Base-by-base conservation (phyloP, 805 yeast species). In the Barnettozyma botsteinii region DNA sequence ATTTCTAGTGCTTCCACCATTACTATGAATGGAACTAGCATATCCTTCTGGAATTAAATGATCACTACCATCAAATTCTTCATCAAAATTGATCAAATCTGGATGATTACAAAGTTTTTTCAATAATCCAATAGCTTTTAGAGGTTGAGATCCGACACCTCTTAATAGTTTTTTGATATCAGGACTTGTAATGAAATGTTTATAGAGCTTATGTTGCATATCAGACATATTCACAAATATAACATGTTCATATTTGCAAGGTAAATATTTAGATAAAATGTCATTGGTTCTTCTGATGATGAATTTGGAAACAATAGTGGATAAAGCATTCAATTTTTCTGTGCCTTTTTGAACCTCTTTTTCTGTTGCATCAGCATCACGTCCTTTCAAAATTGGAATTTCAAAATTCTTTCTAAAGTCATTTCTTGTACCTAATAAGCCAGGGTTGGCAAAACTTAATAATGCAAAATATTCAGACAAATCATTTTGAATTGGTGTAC, bases 401-500 rank as follows among this genome's bases (percentile, higher is more conserved):
- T 93, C 98, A 61, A 73, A 93, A 55, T 85, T 85, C 57, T 80
- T 85, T 43, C 94, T 70, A 59, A 93, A 93, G 43, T 91, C 95
- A 20, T 61, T 63, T 49, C 95, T 73, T 2, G 95, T 70, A 0
- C 98, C 98, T 33, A 93, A 65, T 28, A 86, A 72, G 0, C 96
- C 96, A 0, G 98, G 98, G 57, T 91, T 93, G 8, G 98, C 95
- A 66, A 91, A 91, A 53, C 81, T 85, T 45, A 93, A 66, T 37
- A 91, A 64, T 1, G 98, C 85, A 56, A 88, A 93, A 63, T 91
- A 91, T 62, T 91, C 98, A 0, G 95, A 81, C 26, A 91, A 67
- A 65, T 91, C 98, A 53, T 91, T 91, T 60, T 91, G 98, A 48
- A 91, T 89, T 1, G 98, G 98, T 0, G 98, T 91, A 28, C 98